These are phyloP conservation scores for Rhododendron ovatum DNA, from an alignment of 148 eudicot species.

Conservation along the genomic window DNA sequence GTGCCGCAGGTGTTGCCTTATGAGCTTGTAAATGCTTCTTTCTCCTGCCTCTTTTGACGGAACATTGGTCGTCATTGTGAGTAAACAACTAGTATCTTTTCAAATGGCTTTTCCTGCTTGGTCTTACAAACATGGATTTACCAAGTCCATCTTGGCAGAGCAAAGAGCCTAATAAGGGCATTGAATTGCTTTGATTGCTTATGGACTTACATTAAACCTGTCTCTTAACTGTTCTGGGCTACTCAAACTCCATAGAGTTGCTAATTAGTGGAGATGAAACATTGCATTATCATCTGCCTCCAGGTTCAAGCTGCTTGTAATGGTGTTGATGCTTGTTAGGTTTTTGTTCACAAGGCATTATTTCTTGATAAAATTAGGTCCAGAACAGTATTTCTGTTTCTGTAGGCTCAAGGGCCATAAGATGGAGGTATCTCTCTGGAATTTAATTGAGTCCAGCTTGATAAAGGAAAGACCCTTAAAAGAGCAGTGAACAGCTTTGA, in stretches of 20 bases:
- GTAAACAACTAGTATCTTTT: background rate
- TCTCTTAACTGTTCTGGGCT: conserved; percentile 17
- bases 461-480: conserved; percentile 4
- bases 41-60: background rate
- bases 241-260: background rate
- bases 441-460: conserved; percentile 8
- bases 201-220: conserved; percentile 17
- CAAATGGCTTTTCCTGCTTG: background rate
- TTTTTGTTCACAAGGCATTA: background rate
- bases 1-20: background rate
- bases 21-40: background rate
- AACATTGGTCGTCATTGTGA: background rate
- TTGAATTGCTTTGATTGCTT: conserved; percentile 23
- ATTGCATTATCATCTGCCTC: background rate
- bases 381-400: background rate
- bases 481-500: conserved; percentile 16
- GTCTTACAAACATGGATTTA: background rate
- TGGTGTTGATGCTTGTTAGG: background rate
- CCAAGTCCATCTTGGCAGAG: conserved; percentile 21
- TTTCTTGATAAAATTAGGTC: background rate
- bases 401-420: background rate
- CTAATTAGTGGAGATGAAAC: conserved; percentile 11
- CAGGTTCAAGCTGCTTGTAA: background rate
- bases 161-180: conserved; percentile 6
- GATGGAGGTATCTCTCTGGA: background rate